phyloP scores from a whole-genome alignment of 2,329 filamentous ascomycete species.

The Truncatella angustata region DNA sequence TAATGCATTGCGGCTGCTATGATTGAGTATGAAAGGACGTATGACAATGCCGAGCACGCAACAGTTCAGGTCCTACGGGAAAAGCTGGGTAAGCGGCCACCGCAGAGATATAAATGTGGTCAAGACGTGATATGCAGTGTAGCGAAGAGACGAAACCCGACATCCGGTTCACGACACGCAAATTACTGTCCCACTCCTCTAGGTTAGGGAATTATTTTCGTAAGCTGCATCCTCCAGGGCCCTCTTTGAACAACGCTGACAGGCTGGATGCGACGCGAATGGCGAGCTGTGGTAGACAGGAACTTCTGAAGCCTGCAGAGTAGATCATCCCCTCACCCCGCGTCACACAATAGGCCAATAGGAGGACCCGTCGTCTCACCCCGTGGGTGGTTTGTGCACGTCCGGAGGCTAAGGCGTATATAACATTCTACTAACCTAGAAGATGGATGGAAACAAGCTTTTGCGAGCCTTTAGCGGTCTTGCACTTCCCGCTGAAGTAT shows the following conservation, averaged over 20 bases:
- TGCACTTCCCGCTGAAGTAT: neutral
- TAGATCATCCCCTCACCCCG: neutral
- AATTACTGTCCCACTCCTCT: neutral
- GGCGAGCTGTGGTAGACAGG: neutral
- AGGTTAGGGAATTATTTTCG: too few relatives aligned
- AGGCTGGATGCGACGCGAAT: neutral
- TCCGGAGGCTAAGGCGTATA: neutral
- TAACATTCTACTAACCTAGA: neutral
- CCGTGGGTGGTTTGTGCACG: neutral
- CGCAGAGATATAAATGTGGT: neutral
- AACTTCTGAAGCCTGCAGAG: neutral
- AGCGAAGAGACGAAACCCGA: neutral
- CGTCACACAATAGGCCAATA: neutral
- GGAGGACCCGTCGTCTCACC: neutral
- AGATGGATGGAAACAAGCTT: neutral
- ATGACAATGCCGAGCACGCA: neutral
- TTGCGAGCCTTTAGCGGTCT: neutral
- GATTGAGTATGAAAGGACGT: neutral
- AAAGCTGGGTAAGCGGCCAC: neutral
- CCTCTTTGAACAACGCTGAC: neutral
- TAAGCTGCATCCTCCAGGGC: neutral
- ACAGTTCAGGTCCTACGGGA: neutral
- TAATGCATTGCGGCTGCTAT: constrained; percentile 21
- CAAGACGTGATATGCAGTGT: neutral
- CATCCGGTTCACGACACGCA: neutral